A percentile compares a stretch with the other conserved stretches of the same genome.
These are phyloP conservation scores for Lignosus rhinocerotis DNA, from an alignment of 1,284 basidiomycete species.

Conservation along the genomic window DNA sequence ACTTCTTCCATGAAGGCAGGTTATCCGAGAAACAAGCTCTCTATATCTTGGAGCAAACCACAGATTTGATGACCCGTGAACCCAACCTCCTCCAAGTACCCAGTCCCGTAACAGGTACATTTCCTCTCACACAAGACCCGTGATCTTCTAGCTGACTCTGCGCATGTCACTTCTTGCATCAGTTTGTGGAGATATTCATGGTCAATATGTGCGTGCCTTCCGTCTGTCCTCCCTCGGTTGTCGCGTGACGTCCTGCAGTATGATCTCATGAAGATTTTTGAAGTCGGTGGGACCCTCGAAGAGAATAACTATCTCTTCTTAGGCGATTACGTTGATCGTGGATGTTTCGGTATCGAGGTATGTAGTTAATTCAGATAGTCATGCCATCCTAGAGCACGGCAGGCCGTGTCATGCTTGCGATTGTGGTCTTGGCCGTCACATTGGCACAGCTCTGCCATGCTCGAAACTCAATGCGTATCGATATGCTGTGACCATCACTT, in stretches of 20 bases:
- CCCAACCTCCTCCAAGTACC: slow-evolving; percentile 86
- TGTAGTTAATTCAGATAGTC: slow-evolving; percentile 18
- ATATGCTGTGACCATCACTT: background rate
- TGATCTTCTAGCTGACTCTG: background rate
- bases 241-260: slow-evolving; percentile 48
- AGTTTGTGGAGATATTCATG: slow-evolving; percentile 98
- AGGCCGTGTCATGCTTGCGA: background rate
- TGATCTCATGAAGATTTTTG: slow-evolving; percentile 98
- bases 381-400: too few species aligned
- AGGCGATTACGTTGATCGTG: slow-evolving; percentile 98
- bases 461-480: too few species aligned
- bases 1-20: slow-evolving; percentile 91
- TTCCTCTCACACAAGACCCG: background rate
- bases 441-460: too few species aligned
- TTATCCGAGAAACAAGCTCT: slow-evolving; percentile 88
- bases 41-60: slow-evolving; percentile 82
- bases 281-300: slow-evolving; percentile 88
- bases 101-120: slow-evolving; percentile 91
- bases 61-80: slow-evolving; percentile 76
- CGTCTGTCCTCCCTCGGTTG: background rate
- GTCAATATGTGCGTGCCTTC: slow-evolving; percentile 84
- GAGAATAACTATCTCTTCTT: slow-evolving; percentile 95
- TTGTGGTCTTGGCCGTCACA: too few species aligned
- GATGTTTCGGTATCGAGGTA: slow-evolving; percentile 94
- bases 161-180: slow-evolving; percentile 8